Conservation (phyloP, 1,284 basidiomycete genomes). For the Microbotryomycetes sp. region DNA sequence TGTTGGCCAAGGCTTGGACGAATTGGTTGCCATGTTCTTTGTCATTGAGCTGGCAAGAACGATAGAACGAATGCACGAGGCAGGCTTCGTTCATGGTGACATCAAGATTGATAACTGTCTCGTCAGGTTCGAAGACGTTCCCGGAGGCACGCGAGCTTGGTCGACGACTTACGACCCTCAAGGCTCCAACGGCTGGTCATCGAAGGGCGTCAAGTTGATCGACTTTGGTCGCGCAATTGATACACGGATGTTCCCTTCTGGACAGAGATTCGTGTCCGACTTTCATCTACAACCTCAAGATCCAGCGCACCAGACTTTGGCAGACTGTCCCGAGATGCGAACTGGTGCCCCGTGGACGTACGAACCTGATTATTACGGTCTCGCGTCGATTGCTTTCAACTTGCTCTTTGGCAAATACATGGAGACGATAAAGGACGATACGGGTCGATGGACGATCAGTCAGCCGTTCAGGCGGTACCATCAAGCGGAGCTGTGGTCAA, state of each 20-base stretch:
- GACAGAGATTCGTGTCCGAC: slow-evolving; percentile 76
- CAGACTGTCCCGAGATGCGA: slow-evolving; percentile 86
- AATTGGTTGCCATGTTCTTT: slow-evolving; percentile 93
- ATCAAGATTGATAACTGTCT: slow-evolving; percentile 99
- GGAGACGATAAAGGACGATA: slow-evolving; percentile 49
- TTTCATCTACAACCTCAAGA: slow-evolving; percentile 55
- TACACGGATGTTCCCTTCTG: slow-evolving; percentile 64
- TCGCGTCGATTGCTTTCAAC: slow-evolving; percentile 87
- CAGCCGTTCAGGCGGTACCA: slow-evolving; percentile 88
- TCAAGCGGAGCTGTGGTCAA: slow-evolving; percentile 81
- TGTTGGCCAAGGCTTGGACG: slow-evolving; percentile 58
- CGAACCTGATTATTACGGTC: slow-evolving; percentile 91
- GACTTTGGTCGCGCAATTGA: slow-evolving; percentile 96
- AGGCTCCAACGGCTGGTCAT: slow-evolving; percentile 74
- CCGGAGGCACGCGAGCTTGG: slow-evolving; percentile 63
- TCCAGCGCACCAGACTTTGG: slow-evolving; percentile 51
- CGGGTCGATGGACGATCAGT: slow-evolving; percentile 56
- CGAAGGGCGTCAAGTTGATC: slow-evolving; percentile 85
- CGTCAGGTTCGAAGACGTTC: slow-evolving; percentile 67
- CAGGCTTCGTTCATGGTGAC: slow-evolving; percentile 91
- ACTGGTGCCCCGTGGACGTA: slow-evolving; percentile 80
- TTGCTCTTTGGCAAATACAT: slow-evolving; percentile 96
- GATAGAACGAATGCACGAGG: slow-evolving; percentile 71
- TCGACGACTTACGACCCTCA: slow-evolving; percentile 63
- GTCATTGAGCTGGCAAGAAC: slow-evolving; percentile 78